These are phyloP conservation scores for Cymbopogon citratus DNA, from an alignment of 176 grass and related monocot genomes.

Conservation along the genomic window DNA sequence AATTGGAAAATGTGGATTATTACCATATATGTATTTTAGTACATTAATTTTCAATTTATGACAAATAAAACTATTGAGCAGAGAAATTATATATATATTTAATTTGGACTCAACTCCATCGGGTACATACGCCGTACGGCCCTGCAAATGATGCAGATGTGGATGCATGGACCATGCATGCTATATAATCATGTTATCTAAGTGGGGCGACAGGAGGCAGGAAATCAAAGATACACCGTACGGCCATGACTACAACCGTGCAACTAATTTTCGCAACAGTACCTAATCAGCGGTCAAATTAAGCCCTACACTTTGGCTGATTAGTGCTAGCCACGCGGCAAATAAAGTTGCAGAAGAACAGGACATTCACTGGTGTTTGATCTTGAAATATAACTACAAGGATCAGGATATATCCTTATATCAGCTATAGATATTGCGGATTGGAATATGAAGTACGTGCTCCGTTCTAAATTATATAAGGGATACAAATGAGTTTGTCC, in stretches of 20 bases:
- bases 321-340: slow-evolving; percentile 8
- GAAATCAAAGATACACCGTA: slow-evolving; percentile 60
- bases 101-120: background rate
- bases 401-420: too few relatives aligned
- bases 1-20: too few relatives aligned
- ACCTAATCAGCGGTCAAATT: slow-evolving; percentile 2
- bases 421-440: too few relatives aligned
- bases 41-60: too few relatives aligned
- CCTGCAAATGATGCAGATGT: slow-evolving; percentile 24
- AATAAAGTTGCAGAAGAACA: background rate
- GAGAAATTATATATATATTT: background rate
- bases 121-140: slow-evolving; percentile 2
- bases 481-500: too few relatives aligned
- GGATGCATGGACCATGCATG: slow-evolving; percentile 25
- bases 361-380: background rate
- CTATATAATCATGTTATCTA: slow-evolving; percentile 1
- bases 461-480: too few relatives aligned
- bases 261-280: slow-evolving; percentile 32
- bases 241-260: slow-evolving; percentile 34
- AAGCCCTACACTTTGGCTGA: background rate
- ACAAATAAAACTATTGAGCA: too few relatives aligned
- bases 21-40: too few relatives aligned
- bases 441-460: too few relatives aligned
- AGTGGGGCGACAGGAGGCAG: slow-evolving; percentile 37
- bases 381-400: too few relatives aligned